Base-by-base conservation (phyloP, 768 basidiomycete genomes). In the Mycena epipterygia region DNA sequence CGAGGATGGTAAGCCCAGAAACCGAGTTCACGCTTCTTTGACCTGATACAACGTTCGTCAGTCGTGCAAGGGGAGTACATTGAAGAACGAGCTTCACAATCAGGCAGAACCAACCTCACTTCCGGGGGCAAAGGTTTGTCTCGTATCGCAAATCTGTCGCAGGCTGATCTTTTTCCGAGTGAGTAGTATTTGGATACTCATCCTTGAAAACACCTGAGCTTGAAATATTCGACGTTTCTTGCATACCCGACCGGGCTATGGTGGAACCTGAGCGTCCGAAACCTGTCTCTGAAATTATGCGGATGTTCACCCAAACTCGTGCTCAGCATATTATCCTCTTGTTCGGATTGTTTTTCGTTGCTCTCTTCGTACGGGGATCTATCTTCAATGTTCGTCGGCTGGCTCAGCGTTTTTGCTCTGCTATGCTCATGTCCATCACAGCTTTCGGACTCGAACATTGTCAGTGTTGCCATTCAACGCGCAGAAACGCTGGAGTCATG, bases 401-500 rank as follows among this genome's bases (percentile, higher is more conserved):
- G 4, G 12, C 5, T 19, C 5, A n/a, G n/a, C 37, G 32, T 33
- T 16, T 21, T 46, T 60, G n/a, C 12, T 23, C 25, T 16, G 5
- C 29, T 23, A 23, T 48, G 21, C 30, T 25, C n/a, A 44, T 6
- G n/a, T 5, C 21, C 11, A 59, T 59, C 23, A 6, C 29, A 57
- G 56, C 19, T 29, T 13, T 30, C 58, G 4, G 53, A 64, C 42
- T 12, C 29, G 16, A 37, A n/a, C n/a, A 16, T 44, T 5, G 32
- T 56, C 30, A 35, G 32, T 9, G 9, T 27, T 27, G 64, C 64
- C 1, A 37, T 64, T 25, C 64, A 27, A 7, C 64, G 64, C 16
- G 64, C 52, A 35, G 44, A 64, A 33, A 33, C 2, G 21, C 42
- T 64, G 3, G 64, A 64, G 53, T 55, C 53, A 3, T 64, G 64